These are phyloP conservation scores for Ulota crispa DNA, from an alignment of 225 moss, liverwort and hornwort species.

Conservation along the genomic window DNA sequence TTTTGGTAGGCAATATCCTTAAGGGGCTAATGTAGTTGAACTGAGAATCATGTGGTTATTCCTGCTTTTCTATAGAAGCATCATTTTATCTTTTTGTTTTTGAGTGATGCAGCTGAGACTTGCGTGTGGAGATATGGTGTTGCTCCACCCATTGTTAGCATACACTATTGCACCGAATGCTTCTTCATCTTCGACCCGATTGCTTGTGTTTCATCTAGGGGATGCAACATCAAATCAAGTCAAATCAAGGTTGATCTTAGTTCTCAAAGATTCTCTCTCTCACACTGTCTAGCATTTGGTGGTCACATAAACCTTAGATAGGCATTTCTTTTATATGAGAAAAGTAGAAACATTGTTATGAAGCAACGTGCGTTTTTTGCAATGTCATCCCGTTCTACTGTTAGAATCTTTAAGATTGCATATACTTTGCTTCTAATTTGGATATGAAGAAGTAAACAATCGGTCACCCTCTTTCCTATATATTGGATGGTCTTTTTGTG, in stretches of 20 bases:
- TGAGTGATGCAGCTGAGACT: constrained; percentile 59
- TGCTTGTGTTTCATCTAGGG: constrained; percentile 39
- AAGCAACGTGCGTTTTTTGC: neutral
- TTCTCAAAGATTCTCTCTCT: neutral
- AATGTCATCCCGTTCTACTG: neutral
- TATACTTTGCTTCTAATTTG: neutral
- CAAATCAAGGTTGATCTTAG: constrained; percentile 26
- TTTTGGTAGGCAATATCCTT: too few relatives aligned
- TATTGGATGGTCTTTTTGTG: neutral
- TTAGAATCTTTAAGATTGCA: neutral
- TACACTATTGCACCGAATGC: constrained; percentile 52
- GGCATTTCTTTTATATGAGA: neutral
- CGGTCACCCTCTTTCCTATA: neutral
- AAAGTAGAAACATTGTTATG: neutral
- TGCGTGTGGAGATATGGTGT: constrained; percentile 55
- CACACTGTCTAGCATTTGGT: neutral
- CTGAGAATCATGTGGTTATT: neutral
- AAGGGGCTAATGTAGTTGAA: neutral
- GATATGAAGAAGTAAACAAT: neutral
- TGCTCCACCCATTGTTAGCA: constrained; percentile 63
- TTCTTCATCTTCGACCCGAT: constrained; percentile 33
- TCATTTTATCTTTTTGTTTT: neutral
- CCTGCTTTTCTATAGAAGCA: neutral
- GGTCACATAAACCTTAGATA: neutral
- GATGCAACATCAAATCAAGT: constrained; percentile 10